Evolutionary conservation across 2,329 filamentous ascomycete genomes (phyloP).

Genomic region (Coniochaeta ligniaria): DNA sequence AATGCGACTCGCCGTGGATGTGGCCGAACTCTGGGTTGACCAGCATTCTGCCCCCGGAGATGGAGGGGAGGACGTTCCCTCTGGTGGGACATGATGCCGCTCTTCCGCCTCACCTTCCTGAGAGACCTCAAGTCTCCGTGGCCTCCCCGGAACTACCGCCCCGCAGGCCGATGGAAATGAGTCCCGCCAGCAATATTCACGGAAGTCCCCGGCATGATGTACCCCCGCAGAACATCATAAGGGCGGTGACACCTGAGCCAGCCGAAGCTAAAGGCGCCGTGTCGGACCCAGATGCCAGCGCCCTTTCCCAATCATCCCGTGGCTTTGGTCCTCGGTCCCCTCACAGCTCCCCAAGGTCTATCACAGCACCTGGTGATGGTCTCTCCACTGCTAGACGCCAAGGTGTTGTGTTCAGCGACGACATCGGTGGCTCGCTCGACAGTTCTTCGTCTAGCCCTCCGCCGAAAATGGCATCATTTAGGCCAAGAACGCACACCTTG

Average conservation of each 20-base stretch:
- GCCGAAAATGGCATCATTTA: constrained; percentile 28
- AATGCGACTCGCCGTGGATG: constrained; percentile 5
- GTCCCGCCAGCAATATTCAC: constrained; percentile 19
- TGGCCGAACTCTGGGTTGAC: constrained; percentile 8
- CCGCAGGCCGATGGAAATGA: constrained; percentile 15
- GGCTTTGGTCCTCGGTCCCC: constrained; percentile 28
- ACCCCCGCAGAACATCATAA: constrained; percentile 39
- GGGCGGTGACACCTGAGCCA: constrained; percentile 60
- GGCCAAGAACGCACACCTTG: constrained; percentile 52
- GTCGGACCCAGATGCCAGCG: constrained; percentile 12
- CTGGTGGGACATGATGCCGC: constrained; percentile 14
- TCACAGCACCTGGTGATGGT: constrained; percentile 17
- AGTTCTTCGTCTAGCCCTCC: constrained; percentile 34
- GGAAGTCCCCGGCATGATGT: constrained; percentile 18
- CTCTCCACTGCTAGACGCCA: constrained; percentile 33
- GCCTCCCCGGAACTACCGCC: constrained; percentile 14
- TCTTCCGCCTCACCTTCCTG: constrained; percentile 11
- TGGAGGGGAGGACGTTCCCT: constrained; percentile 19
- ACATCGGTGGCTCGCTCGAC: constrained; percentile 43
- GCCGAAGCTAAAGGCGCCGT: constrained; percentile 24
- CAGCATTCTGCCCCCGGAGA: constrained; percentile 13
- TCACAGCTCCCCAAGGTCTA: constrained; percentile 40
- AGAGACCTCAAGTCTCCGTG: constrained; percentile 6
- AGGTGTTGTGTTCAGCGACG: constrained; percentile 55
- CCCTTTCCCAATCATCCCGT: constrained; percentile 17